phyloP scores from a whole-genome alignment of 805 yeast species.

The Wickerhamomyces alni region DNA sequence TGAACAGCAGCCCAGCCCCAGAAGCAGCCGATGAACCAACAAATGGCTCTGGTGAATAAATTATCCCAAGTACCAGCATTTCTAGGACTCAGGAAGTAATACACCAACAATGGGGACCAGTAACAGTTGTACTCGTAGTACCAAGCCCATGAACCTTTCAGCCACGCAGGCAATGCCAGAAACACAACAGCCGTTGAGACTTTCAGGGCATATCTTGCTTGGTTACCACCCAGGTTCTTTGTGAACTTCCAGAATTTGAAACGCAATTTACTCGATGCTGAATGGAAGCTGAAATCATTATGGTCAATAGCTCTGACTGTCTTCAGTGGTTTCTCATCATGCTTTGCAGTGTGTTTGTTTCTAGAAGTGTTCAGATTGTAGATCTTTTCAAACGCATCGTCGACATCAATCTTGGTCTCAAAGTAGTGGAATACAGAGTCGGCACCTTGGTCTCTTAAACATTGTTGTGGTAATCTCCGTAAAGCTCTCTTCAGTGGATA shows the following conservation, averaged over 20 bases:
- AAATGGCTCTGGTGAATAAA: slow-evolving; percentile 25
- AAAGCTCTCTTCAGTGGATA: slow-evolving; percentile 37
- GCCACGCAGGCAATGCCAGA: slow-evolving; percentile 38
- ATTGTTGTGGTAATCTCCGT: slow-evolving; percentile 34
- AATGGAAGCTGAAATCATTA: slow-evolving; percentile 35
- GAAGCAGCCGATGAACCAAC: slow-evolving; percentile 35
- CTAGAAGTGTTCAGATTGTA: slow-evolving; percentile 40
- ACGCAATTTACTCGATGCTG: slow-evolving; percentile 29
- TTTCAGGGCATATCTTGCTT: slow-evolving; percentile 39
- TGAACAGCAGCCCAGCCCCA: slow-evolving; percentile 44
- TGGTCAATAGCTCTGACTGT: slow-evolving; percentile 34
- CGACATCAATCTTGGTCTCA: slow-evolving; percentile 38
- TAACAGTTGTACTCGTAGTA: slow-evolving; percentile 35
- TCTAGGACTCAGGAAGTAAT: slow-evolving; percentile 35
- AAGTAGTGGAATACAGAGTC: slow-evolving; percentile 36
- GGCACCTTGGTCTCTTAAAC: slow-evolving; percentile 42
- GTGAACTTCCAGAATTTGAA: slow-evolving; percentile 33
- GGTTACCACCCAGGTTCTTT: slow-evolving; percentile 28
- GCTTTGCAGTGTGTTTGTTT: slow-evolving; percentile 11
- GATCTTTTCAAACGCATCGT: slow-evolving; percentile 38
- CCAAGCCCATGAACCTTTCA: slow-evolving; percentile 35
- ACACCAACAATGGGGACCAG: slow-evolving; percentile 35
- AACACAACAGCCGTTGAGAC: slow-evolving; percentile 30
- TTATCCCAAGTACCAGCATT: slow-evolving; percentile 32
- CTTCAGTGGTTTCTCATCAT: slow-evolving; percentile 1